phyloP scores from a whole-genome alignment of 164 flowering plant genomes.

The Berberis vulgaris region DNA sequence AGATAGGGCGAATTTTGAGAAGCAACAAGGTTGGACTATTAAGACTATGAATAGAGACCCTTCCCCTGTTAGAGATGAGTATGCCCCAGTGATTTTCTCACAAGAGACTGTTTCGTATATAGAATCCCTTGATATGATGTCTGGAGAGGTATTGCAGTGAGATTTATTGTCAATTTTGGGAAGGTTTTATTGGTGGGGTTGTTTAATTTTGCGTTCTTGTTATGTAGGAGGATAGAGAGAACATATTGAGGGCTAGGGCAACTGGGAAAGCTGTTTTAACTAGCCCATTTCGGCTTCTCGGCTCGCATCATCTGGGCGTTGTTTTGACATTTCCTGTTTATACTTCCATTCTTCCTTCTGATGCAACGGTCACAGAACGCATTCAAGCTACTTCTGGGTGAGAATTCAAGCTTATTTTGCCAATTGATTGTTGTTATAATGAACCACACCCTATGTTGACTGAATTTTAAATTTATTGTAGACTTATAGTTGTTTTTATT shows the following conservation, averaged over 20 bases:
- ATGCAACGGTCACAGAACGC: conserved; percentile 62
- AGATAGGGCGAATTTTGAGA: conserved; percentile 73
- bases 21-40: conserved; percentile 74
- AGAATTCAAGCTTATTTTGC: conserved; percentile 13
- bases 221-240: conserved; percentile 79
- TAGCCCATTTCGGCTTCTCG: conserved; percentile 70
- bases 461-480: too few relatives aligned
- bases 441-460: background rate
- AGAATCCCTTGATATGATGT: conserved; percentile 90
- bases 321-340: conserved; percentile 96
- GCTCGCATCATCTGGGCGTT: conserved; percentile 91
- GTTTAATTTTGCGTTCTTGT: conserved; percentile 2
- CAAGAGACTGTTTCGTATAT: conserved; percentile 84
- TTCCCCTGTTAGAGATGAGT: conserved; percentile 79
- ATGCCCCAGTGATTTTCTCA: conserved; percentile 85
- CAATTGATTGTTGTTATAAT: conserved; percentile 1
- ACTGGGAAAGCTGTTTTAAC: conserved; percentile 94
- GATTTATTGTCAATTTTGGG: background rate
- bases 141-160: conserved; percentile 61
- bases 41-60: conserved; percentile 77
- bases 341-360: conserved; percentile 47
- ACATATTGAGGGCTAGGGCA: conserved; percentile 82
- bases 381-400: conserved; percentile 78
- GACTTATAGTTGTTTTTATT: background rate
- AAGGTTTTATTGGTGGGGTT: background rate